Conservation (phyloP, 805 yeast genomes). For the Teunomyces lycoperdinae region DNA sequence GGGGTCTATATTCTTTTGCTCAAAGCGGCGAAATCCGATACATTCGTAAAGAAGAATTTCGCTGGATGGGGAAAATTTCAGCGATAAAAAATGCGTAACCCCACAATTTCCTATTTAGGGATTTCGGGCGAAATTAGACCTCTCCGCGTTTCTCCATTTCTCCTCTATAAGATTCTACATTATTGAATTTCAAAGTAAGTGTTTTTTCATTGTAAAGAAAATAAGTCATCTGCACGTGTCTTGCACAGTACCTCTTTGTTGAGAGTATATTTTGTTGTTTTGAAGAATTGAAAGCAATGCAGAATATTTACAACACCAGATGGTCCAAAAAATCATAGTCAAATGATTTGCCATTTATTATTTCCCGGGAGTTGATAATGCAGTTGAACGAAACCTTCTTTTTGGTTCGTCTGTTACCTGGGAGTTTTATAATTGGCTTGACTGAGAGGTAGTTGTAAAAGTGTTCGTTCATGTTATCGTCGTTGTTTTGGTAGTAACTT, state of each 20-base stretch:
- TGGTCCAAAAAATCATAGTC: conserved; percentile 45
- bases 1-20: background rate
- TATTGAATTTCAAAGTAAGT: background rate
- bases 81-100: conserved; percentile 1
- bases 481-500: background rate
- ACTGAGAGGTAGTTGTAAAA: conserved; percentile 10
- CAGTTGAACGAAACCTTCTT: conserved; percentile 41
- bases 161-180: background rate
- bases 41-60: background rate
- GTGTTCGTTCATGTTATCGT: conserved; percentile 6
- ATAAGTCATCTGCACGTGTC: background rate
- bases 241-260: background rate
- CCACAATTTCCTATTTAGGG: background rate
- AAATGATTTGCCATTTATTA: conserved; percentile 40
- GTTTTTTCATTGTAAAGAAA: background rate
- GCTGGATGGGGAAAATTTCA: background rate
- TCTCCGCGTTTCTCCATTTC: background rate
- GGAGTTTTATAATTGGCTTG: conserved; percentile 18
- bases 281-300: conserved; percentile 6
- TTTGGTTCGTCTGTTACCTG: background rate
- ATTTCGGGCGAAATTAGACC: background rate
- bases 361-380: conserved; percentile 44
- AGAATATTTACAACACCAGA: conserved; percentile 21
- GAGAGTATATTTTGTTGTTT: background rate
- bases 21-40: background rate